Evolutionary conservation across 208 protist species (phyloP).

Genomic region (Wallacemonas sp.): DNA sequence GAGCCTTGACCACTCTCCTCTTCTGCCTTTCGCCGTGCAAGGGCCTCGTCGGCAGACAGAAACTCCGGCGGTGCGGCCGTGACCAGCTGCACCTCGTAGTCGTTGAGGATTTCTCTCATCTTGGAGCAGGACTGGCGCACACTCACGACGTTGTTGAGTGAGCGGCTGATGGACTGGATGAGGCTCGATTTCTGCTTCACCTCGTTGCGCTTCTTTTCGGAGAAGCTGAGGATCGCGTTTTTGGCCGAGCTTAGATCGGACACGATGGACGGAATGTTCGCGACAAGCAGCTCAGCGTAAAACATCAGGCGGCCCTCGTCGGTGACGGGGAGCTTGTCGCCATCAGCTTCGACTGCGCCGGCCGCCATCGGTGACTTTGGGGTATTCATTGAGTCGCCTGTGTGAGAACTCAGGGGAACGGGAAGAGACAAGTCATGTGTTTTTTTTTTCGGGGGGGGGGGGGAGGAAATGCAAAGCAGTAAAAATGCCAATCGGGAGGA

Average conservation of each 20-base stretch:
- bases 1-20: neutral
- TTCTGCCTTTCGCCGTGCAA: neutral
- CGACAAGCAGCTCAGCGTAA: constrained; percentile 58
- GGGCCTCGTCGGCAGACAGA: constrained; percentile 30
- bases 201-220: constrained; percentile 63
- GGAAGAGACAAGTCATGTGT: no score
- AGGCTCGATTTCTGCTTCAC: constrained; percentile 66
- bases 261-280: constrained; percentile 59
- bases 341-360: neutral
- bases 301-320: constrained; percentile 60
- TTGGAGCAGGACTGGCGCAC: constrained; percentile 23
- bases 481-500: neutral
- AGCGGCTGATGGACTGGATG: constrained; percentile 55
- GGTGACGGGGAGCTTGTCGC: constrained; percentile 10
- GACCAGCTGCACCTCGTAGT: constrained; percentile 53
- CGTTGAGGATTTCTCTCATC: constrained; percentile 29
- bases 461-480: neutral
- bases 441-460: no score
- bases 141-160: constrained; percentile 34
- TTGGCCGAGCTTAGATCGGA: constrained; percentile 69
- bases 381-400: neutral
- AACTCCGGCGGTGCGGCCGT: constrained; percentile 46
- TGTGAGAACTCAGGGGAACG: no score
- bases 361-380: neutral
- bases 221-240: constrained; percentile 71